Evolutionary conservation across 148 eudicot genomes (phyloP), one percentile per base, ranked within the genome.

Genomic region (Rhododendron griersonianum): DNA sequence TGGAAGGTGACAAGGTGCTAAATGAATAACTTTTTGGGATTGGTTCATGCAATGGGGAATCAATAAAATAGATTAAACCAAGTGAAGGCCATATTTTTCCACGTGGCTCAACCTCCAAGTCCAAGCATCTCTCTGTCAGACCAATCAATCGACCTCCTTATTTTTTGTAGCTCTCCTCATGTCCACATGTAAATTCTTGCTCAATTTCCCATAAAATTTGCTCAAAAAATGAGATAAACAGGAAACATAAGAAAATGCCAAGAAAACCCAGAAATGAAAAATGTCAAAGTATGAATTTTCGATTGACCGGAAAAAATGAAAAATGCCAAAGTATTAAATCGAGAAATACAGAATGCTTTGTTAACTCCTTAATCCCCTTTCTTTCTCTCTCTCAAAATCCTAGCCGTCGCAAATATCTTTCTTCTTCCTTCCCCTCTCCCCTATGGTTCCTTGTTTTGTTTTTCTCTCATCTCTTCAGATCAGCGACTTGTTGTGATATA

Each of bases 401-500:
- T 53, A 53, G 0, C 18, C 4, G 1, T 0, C 19, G 3, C 18
- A 53, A 53, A 15, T 14, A 53, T 10, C 14, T 11, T 11, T 50
- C 57, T 53, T 51, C 55, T 51, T 14, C 3, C 15, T 51, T 13
- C 3, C 13, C 4, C 45, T 41, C 45, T 5, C 45, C 1, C 45
- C 1, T 6, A 48, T 48, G 51, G 51, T 48, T 48, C 0, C 10
- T 48, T 48, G 45, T 41, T 41, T 41, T 6, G 45, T 41, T 41
- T 41, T 41, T 41, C 45, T 48, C 2, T 11, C 13, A 11, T 48
- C 13, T 10, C 13, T 10, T 48, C 13, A 48, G 3, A 48, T 48
- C 13, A 10, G 0, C 3, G 0, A 48, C 3, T 48, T 48, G 2
- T 48, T 13, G 11, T 48, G 51, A 48, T 48, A 0, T 48, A 0